Evolutionary conservation across 371 early-diverging fungal genomes (phyloP).

Genomic region (Actinomortierella ambigua): DNA sequence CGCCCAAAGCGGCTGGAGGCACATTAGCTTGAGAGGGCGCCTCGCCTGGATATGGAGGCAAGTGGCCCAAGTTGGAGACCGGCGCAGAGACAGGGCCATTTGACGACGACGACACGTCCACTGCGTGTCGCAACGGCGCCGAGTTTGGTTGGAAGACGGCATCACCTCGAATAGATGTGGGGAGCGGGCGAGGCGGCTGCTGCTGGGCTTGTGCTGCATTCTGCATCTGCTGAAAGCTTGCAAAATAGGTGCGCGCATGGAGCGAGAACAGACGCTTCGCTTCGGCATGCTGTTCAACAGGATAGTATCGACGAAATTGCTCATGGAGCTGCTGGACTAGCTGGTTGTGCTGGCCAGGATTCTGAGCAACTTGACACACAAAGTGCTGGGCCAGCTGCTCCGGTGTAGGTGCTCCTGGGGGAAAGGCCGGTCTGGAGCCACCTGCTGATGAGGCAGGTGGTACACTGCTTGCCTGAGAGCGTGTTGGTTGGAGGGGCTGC

Average conservation of each 20-base stretch:
- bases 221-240: constrained; percentile 32
- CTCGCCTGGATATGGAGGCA: too few species aligned
- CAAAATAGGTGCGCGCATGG: constrained; percentile 34
- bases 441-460: constrained; percentile 15
- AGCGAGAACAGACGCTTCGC: constrained; percentile 43
- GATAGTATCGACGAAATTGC: constrained; percentile 38
- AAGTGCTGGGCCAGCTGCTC: constrained; percentile 43
- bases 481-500: constrained; percentile 10
- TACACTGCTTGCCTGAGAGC: constrained; percentile 8
- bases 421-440: constrained; percentile 5
- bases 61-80: too few species aligned
- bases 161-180: too few species aligned
- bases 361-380: constrained; percentile 35
- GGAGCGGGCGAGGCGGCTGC: too few species aligned
- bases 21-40: too few species aligned
- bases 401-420: constrained; percentile 28
- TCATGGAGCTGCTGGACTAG: constrained; percentile 30
- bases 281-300: constrained; percentile 33
- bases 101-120: too few species aligned
- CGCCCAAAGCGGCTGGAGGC: too few species aligned
- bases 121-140: too few species aligned
- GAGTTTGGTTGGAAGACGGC: too few species aligned
- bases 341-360: constrained; percentile 42
- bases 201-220: too few species aligned
- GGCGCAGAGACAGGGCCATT: too few species aligned